phyloP scores from a whole-genome alignment of 2,329 filamentous ascomycete genomes.

The Paecilomyces sp. region DNA sequence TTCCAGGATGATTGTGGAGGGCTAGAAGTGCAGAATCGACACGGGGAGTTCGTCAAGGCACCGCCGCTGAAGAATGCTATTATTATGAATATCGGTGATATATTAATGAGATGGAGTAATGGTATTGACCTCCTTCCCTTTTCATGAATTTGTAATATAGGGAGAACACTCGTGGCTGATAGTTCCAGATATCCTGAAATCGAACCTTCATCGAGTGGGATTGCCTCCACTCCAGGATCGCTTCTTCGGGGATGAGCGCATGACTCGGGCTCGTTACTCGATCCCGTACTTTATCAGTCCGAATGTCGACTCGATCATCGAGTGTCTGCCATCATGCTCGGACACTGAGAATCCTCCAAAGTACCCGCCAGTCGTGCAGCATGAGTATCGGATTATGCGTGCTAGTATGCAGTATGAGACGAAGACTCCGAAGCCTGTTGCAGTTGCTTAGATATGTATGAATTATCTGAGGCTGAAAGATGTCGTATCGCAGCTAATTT shows the following conservation, averaged over 20 bases:
- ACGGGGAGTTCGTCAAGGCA: constrained; percentile 26
- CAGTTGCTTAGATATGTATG: not conserved
- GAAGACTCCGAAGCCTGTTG: not conserved
- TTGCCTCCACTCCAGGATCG: constrained; percentile 28
- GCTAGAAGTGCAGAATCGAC: constrained; percentile 31
- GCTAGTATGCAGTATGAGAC: not conserved
- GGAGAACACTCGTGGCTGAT: not conserved
- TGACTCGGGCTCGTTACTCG: constrained; percentile 20
- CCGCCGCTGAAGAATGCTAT: constrained; percentile 22
- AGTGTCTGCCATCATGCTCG: constrained; percentile 1
- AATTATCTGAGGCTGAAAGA: not conserved
- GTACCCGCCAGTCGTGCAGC: not conserved
- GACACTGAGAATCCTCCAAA: not conserved
- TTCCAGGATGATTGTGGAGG: constrained; percentile 45
- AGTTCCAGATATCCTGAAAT: constrained; percentile 35
- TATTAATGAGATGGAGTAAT: constrained; percentile 36
- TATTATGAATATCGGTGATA: constrained; percentile 38
- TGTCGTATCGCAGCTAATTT: not conserved
- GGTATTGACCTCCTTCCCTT: constrained; percentile 12
- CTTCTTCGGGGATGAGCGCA: constrained; percentile 21
- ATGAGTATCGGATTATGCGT: not conserved
- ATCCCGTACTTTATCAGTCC: constrained; percentile 26
- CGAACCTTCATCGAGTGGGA: constrained; percentile 42
- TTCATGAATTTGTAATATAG: not conserved
- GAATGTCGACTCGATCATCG: constrained; percentile 7